Conservation (phyloP, 2,329 filamentous ascomycete species). For the Tolypocladium paradoxum region DNA sequence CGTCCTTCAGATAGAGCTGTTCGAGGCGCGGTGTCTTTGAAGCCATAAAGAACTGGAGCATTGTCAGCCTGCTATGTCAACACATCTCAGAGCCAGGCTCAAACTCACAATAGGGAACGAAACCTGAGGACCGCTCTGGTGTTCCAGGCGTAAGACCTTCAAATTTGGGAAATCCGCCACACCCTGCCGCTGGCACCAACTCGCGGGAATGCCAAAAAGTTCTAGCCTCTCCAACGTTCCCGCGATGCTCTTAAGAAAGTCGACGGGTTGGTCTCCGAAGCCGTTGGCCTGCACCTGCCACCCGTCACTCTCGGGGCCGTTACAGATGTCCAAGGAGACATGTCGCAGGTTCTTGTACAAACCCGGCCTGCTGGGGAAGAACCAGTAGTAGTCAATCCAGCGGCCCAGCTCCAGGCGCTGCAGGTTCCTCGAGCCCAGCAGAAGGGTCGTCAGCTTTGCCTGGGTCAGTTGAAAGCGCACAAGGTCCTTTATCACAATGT, state of each 20-base stretch:
- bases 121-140: conserved; percentile 5
- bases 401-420: conserved; percentile 15
- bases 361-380: conserved; percentile 2
- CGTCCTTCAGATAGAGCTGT: conserved; percentile 19
- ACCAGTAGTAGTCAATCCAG: background rate
- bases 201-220: conserved; percentile 10
- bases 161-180: conserved; percentile 16
- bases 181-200: conserved; percentile 6
- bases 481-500: conserved; percentile 15
- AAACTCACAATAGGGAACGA: conserved; percentile 2
- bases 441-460: conserved; percentile 15
- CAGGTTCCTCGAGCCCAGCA: conserved; percentile 15
- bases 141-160: conserved; percentile 16
- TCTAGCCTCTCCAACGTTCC: conserved; percentile 9
- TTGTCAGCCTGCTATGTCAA: background rate
- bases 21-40: conserved; percentile 17
- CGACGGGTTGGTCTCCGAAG: conserved; percentile 3
- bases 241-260: conserved; percentile 8
- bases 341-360: conserved; percentile 5
- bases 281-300: background rate
- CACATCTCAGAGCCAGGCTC: background rate
- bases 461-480: conserved; percentile 18
- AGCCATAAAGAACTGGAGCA: conserved; percentile 13
- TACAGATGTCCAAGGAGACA: conserved; percentile 4
- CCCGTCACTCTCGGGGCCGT: conserved; percentile 2